Evolutionary conservation across 2,329 filamentous ascomycete genomes (phyloP).

Genomic region (Seiridium unicorne): DNA sequence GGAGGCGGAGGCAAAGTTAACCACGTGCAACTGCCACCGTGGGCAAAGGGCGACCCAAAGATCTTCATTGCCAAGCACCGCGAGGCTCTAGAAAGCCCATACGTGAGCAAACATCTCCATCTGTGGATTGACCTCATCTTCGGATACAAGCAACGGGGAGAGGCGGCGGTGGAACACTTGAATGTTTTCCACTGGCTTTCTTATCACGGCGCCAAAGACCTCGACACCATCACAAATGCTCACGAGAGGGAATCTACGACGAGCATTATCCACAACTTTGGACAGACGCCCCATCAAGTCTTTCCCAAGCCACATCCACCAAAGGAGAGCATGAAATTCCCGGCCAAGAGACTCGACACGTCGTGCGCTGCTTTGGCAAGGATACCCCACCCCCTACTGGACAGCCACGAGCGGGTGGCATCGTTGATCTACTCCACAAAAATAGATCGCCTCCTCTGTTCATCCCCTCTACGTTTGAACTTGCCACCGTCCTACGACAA

Average conservation of each 20-base stretch:
- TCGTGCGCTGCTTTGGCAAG: constrained; percentile 73
- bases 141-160: constrained; percentile 88
- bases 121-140: constrained; percentile 97
- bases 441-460: constrained; percentile 78
- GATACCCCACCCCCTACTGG: constrained; percentile 74
- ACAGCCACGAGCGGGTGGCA: constrained; percentile 75
- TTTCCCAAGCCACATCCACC: constrained; percentile 78
- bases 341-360: constrained; percentile 71
- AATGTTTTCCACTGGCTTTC: constrained; percentile 97
- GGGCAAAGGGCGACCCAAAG: constrained; percentile 94
- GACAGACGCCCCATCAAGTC: constrained; percentile 93
- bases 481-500: constrained; percentile 85
- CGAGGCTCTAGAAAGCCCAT: constrained; percentile 91
- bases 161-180: constrained; percentile 83
- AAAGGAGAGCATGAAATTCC: constrained; percentile 67
- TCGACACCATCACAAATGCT: constrained; percentile 87
- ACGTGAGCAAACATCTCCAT: constrained; percentile 86
- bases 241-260: constrained; percentile 86
- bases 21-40: constrained; percentile 84
- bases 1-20: constrained; percentile 78
- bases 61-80: constrained; percentile 95
- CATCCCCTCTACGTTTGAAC: constrained; percentile 81
- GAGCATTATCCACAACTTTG: constrained; percentile 97
- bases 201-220: constrained; percentile 88
- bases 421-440: constrained; percentile 77